Conservation (phyloP, 768 basidiomycete species). For the Lactarius sp. region DNA sequence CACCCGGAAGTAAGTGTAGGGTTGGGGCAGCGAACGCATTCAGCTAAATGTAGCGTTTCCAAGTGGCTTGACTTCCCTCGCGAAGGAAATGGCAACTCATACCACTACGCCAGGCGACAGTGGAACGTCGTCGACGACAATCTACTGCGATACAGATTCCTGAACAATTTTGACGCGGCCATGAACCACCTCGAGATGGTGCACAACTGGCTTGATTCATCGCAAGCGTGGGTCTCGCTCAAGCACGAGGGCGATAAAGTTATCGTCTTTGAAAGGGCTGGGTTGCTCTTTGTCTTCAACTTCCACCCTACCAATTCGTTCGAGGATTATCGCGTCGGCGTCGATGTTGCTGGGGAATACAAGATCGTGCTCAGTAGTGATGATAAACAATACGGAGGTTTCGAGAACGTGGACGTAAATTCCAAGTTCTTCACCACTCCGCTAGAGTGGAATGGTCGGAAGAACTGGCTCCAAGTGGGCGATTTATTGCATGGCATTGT, state of each 20-base stretch:
- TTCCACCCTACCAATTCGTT: slow-evolving; percentile 91
- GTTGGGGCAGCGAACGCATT: neutral
- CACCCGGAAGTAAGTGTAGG: slow-evolving; percentile 78
- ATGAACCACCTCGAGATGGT: slow-evolving; percentile 86
- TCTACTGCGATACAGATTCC: slow-evolving; percentile 84
- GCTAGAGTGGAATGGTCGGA: slow-evolving; percentile 88
- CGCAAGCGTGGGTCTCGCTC: slow-evolving; percentile 88
- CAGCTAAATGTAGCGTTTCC: slow-evolving; percentile 1
- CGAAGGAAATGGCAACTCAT: slow-evolving; percentile 91
- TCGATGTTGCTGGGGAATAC: slow-evolving; percentile 84
- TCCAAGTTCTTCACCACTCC: slow-evolving; percentile 74
- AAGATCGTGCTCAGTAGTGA: slow-evolving; percentile 76
- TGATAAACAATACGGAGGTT: slow-evolving; percentile 85
- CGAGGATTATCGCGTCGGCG: slow-evolving; percentile 90
- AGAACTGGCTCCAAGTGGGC: slow-evolving; percentile 81
- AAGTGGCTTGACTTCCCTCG: slow-evolving; percentile 99
- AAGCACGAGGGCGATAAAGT: slow-evolving; percentile 94
- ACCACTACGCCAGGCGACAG: slow-evolving; percentile 94
- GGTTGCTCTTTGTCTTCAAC: slow-evolving; percentile 94
- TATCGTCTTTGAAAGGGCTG: slow-evolving; percentile 89
- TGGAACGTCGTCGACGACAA: slow-evolving; percentile 92
- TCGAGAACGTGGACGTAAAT: slow-evolving; percentile 66
- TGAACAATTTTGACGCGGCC: slow-evolving; percentile 88
- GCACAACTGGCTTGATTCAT: slow-evolving; percentile 78
- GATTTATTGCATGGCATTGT: slow-evolving; percentile 6